phyloP scores from a whole-genome alignment of 169 alveolate genomes.

The Plasmodium sp. region DNA sequence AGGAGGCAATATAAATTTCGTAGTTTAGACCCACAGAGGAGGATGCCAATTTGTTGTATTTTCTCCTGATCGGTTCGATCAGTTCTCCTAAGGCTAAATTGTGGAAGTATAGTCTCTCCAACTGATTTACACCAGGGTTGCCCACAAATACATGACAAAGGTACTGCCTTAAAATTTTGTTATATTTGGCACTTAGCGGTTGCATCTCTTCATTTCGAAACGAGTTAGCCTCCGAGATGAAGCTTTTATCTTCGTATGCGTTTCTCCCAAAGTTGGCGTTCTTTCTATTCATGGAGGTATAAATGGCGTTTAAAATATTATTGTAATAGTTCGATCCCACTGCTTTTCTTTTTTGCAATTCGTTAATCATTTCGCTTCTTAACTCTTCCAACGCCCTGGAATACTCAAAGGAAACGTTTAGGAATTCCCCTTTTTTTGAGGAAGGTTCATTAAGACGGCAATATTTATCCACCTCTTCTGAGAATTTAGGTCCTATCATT shows the following conservation, averaged over 20 bases:
- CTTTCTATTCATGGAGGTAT: constrained; percentile 15
- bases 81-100: constrained; percentile 61
- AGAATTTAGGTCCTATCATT: constrained; percentile 62
- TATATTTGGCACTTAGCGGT: constrained; percentile 24
- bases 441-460: constrained; percentile 8
- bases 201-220: constrained; percentile 11
- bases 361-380: constrained; percentile 13
- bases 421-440: constrained; percentile 19
- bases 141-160: constrained; percentile 53
- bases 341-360: neutral
- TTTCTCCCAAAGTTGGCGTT: neutral
- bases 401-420: constrained; percentile 36
- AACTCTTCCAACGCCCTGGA: constrained; percentile 53
- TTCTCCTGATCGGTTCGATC: constrained; percentile 35
- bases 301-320: constrained; percentile 9
- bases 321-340: neutral
- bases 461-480: constrained; percentile 28
- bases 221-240: neutral
- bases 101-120: constrained; percentile 45
- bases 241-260: constrained; percentile 9
- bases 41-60: constrained; percentile 10
- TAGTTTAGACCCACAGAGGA: constrained; percentile 22
- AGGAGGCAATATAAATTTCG: constrained; percentile 32
- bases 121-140: constrained; percentile 32
- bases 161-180: constrained; percentile 29